A percentile compares a stretch with the other conserved stretches of the same genome.
Conservation (phyloP, 1,284 basidiomycete species). For the Farysia itapuensis region DNA sequence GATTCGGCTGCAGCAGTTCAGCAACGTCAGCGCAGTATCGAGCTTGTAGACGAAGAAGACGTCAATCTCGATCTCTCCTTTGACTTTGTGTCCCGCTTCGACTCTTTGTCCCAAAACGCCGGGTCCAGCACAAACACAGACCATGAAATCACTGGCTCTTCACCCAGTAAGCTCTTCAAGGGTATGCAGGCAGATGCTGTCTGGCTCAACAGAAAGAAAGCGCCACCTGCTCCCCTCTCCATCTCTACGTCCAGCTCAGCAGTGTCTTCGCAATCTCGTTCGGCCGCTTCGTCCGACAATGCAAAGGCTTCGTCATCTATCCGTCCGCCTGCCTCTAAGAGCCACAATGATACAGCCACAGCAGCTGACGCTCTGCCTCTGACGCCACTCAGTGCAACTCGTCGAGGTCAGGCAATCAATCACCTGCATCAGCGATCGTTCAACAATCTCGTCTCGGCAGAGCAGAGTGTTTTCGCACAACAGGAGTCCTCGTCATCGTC, state of each 20-base stretch:
- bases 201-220: slow-evolving; percentile 37
- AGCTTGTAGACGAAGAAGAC: too few relatives aligned
- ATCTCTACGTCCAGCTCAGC: slow-evolving; percentile 5
- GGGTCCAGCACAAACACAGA: not conserved
- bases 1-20: too few relatives aligned
- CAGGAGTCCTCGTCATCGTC: too few relatives aligned
- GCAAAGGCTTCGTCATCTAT: too few relatives aligned
- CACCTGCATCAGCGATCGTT: not conserved
- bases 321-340: too few relatives aligned
- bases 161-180: slow-evolving; percentile 10
- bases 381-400: not conserved
- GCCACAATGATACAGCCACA: not conserved
- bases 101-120: slow-evolving; percentile 15
- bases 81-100: slow-evolving; percentile 41
- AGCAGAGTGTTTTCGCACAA: too few relatives aligned
- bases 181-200: slow-evolving; percentile 36
- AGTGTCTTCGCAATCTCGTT: too few relatives aligned
- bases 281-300: too few relatives aligned
- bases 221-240: slow-evolving; percentile 35
- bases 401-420: not conserved
- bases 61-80: slow-evolving; percentile 47
- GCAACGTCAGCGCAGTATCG: too few relatives aligned
- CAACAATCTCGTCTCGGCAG: too few relatives aligned
- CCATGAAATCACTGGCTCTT: not conserved
- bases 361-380: too few relatives aligned